These are phyloP conservation scores for Xylariaceae sp. DNA, from an alignment of 2,329 filamentous ascomycete genomes.

Conservation along the genomic window DNA sequence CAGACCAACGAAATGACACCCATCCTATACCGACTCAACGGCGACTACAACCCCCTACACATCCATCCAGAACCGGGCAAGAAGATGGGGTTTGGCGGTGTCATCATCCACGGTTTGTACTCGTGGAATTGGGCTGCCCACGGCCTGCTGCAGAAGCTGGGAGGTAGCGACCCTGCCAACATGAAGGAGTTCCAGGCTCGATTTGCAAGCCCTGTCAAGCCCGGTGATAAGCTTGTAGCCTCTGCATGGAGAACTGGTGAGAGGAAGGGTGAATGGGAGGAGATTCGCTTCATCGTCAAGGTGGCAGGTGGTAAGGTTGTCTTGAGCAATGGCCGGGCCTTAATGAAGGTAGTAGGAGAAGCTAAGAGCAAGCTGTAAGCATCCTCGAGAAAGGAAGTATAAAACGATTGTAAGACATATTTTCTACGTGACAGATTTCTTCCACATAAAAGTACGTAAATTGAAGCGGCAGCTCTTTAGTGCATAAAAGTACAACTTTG, in stretches of 20 bases:
- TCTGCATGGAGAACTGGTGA: slow-evolving; percentile 82
- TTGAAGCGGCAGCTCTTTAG: slow-evolving; percentile 1
- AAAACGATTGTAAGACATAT: slow-evolving; percentile 2
- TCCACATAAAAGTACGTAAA: neutral
- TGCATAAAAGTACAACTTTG: neutral
- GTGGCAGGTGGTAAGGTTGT: slow-evolving; percentile 84
- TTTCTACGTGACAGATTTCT: neutral
- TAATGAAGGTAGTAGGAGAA: slow-evolving; percentile 69
- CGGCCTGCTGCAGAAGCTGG: slow-evolving; percentile 73
- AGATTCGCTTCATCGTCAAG: slow-evolving; percentile 79
- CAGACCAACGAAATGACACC: slow-evolving; percentile 76
- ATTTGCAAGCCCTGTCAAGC: slow-evolving; percentile 83
- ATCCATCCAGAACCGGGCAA: slow-evolving; percentile 82
- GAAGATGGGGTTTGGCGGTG: slow-evolving; percentile 90
- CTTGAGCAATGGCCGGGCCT: slow-evolving; percentile 82
- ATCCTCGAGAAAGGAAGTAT: slow-evolving; percentile 5
- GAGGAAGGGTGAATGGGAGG: slow-evolving; percentile 73
- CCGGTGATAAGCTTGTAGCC: slow-evolving; percentile 80
- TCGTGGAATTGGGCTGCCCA: slow-evolving; percentile 84
- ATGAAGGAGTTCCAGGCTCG: slow-evolving; percentile 88
- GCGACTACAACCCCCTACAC: slow-evolving; percentile 94
- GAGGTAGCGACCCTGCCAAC: slow-evolving; percentile 78
- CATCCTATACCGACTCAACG: slow-evolving; percentile 82
- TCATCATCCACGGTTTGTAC: slow-evolving; percentile 88
- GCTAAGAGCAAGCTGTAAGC: slow-evolving; percentile 68